These are phyloP conservation scores for apple (Malus domestica) DNA, from an alignment of 306 rosid species.

Conservation along the genomic window ASM211411v1 NC_041805.1:5575501-5576000, in stretches of 20 bases:
- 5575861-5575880: background rate
- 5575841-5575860: background rate
- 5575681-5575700: constrained; percentile 90
- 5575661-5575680: constrained; percentile 89
- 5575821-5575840: background rate
- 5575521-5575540: constrained; percentile 91
- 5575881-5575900: background rate
- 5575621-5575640: constrained; percentile 78
- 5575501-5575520: constrained; percentile 93
- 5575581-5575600: constrained; percentile 86
- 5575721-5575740: constrained; percentile 26
- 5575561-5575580: constrained; percentile 54
- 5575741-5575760: constrained; percentile 14
- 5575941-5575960: background rate
- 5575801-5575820: background rate
- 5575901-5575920: background rate
- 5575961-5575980: background rate
- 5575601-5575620: constrained; percentile 83
- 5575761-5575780: constrained; percentile 14
- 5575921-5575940: background rate
- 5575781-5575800: background rate
- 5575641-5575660: constrained; percentile 97
- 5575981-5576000: background rate
- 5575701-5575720: constrained; percentile 94
- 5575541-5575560: constrained; percentile 83